Evolutionary conservation across 306 rosid genomes (phyloP), one percentile per base, ranked within the genome.

Genomic region (Dryas alaskensis): DNA sequence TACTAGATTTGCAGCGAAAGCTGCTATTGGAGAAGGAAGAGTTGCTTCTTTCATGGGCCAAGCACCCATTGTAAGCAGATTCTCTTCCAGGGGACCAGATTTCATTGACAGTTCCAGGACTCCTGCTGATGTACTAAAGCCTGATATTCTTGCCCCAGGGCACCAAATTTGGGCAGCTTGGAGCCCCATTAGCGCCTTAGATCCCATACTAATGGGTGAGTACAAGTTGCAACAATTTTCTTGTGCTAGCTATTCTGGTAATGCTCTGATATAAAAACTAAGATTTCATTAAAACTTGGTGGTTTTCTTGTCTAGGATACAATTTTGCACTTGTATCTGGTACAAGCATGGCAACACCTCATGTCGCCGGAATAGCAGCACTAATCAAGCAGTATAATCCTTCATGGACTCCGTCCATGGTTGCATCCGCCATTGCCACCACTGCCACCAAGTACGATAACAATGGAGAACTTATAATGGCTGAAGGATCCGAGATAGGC

Each of bases 121-220:
- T 65, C 84, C 60, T 57, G 77, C 83, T 50, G 96, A 91, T 82
- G 90, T 94, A 2, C 86, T 94, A 25, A 94, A 91, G 86, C 98
- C 98, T 13, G 98, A 94, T 76, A 73, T 94, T 84, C 87, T 94
- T 73, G 95, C 96, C 48, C 98, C 97, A 5, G 97, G 98, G 6
- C 92, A 94, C 75, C 96, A 89, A 83, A 74, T 94, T 48, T 91
- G 98, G 98, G 98, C 86, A 48, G 98, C 98, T 47, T 94, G 95
- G 92, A 85, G 84, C 76, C 97, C 97, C 67, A 45, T 84, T 0
- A 94, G 98, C 52, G 90, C 86, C 84, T 77, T 45, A 9, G 78
- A 84, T 49, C 96, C 98, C 66, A 8, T 80, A 22, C 68, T 89
- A 8, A 60, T 13, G 25, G 98, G 98, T 86, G 25, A 76, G 58